Evolutionary conservation across 2,329 filamentous ascomycete species (phyloP), one percentile per base, ranked within the genome.

Genomic region (Talaromyces piceae): DNA sequence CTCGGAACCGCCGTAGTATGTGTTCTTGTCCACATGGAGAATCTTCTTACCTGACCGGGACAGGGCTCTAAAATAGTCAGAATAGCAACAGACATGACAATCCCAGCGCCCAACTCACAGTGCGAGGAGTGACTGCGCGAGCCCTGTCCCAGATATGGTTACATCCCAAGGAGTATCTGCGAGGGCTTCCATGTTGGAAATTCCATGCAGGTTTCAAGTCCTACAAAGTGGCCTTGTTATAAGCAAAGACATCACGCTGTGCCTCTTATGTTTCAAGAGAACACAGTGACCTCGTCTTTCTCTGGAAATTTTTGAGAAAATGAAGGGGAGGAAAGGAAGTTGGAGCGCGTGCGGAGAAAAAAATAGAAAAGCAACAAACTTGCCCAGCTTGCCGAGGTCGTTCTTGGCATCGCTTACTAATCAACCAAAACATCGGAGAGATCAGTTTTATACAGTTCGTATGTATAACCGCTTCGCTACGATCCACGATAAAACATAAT

Each of bases 31-130:
- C 66, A 96, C 75, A 67, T 97, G 91, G 54, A 97, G 80, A 58
- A 96, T 81, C 62, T 88, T 93, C 77, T 95, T 95, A 66, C 84
- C 85, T 56, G 90, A 95, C 64, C 91, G 86, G 59, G 91, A 97
- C 61, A 97, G 79, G 63, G 91, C 87, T 79, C 91, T 97, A 78
- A 59, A 57, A 63, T 66, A 69, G 83, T 89, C 81, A 73, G 73
- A 73, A 69, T 63, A 60, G 60, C 58, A 59, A 59, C 56, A 52
- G 51, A 47, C 50, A 33, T 22, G 44, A 41, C 30, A 28, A 22
- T 53, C 44, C 33, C 48, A 44, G 41, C 50, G 47, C 48, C 51
- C 45, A 49, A 65, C 77, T 73, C 66, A 91, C 87, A 90, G 76
- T 67, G 86, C 87, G 66, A 91, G 78, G 60, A 91, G 79, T 57